phyloP scores from a whole-genome alignment of 306 rosid species.

The Medicago truncatula region MtrunA17r5.0-ANR NC_053042.1:34517001-34517500 shows the following conservation, averaged over 20 bases:
- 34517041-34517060: constrained; percentile 73
- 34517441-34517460: constrained; percentile 72
- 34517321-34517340: constrained; percentile 37
- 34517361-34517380: constrained; percentile 18
- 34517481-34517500: constrained; percentile 96
- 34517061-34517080: constrained; percentile 64
- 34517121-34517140: constrained; percentile 70
- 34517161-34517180: constrained; percentile 68
- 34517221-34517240: neutral
- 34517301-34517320: constrained; percentile 17
- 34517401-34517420: constrained; percentile 6
- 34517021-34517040: constrained; percentile 94
- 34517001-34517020: constrained; percentile 74
- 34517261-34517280: neutral
- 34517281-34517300: constrained; percentile 33
- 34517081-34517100: constrained; percentile 67
- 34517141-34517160: constrained; percentile 66
- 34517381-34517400: constrained; percentile 23
- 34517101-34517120: constrained; percentile 77
- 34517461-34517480: constrained; percentile 91
- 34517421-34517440: constrained; percentile 34
- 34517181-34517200: constrained; percentile 51
- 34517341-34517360: constrained; percentile 23
- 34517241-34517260: no score
- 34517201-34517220: neutral